A percentile compares a stretch with the other conserved stretches of the same genome.
Conservation (phyloP, 305 asterid genomes). For the Solanum hybrid region DNA sequence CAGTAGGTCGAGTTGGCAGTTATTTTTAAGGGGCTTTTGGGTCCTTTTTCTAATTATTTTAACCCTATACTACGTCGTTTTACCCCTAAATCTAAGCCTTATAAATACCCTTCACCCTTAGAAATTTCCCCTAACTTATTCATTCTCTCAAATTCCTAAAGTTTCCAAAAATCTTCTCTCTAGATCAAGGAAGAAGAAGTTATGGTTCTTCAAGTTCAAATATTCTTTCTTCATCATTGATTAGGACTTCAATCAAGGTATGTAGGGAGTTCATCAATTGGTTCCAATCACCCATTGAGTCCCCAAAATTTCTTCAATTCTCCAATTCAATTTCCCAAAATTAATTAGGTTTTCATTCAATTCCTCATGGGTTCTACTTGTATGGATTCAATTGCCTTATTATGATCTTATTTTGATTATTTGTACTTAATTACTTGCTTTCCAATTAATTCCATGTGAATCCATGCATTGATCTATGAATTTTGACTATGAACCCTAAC, state of each 20-base stretch:
- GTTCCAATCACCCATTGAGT: not conserved
- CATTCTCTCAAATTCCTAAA: not conserved
- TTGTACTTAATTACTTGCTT: not conserved
- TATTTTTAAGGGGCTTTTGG: not conserved
- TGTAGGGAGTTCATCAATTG: not conserved
- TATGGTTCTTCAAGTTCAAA: not conserved
- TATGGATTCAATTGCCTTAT: not conserved
- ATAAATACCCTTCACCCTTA: not conserved
- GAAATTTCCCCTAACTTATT: not conserved
- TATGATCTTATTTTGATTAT: not conserved
- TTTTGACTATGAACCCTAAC: not conserved
- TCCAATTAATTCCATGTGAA: not conserved
- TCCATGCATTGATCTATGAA: not conserved
- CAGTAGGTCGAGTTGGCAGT: not conserved
- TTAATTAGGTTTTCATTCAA: not conserved
- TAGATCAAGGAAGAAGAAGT: not conserved
- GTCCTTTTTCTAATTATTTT: not conserved
- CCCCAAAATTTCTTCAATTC: not conserved
- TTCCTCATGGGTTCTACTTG: not conserved
- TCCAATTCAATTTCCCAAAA: not conserved
- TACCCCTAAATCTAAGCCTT: not conserved
- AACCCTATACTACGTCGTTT: not conserved
- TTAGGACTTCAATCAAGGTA: not conserved
- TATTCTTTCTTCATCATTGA: not conserved
- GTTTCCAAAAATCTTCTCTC: not conserved